Conservation (phyloP, 2,329 filamentous ascomycete genomes). For the Fusarium nanum region DNA sequence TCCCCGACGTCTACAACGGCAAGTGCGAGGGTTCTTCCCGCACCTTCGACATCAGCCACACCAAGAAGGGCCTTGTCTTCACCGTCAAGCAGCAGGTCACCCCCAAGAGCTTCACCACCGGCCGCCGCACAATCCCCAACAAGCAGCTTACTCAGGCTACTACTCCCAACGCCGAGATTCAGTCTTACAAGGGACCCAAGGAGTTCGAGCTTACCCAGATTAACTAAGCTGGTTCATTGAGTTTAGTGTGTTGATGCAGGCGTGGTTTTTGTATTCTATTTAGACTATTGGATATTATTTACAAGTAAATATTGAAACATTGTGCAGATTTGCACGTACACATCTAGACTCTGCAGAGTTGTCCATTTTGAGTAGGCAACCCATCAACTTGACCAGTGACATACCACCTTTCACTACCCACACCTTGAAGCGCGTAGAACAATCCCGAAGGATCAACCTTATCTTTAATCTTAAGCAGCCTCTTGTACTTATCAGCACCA, state of each 20-base stretch:
- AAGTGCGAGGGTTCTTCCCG: slow-evolving; percentile 47
- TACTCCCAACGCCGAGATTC: slow-evolving; percentile 40
- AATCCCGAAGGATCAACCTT: slow-evolving; percentile 34
- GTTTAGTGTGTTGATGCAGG: neutral
- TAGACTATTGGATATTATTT: neutral
- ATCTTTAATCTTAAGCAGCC: slow-evolving; percentile 36
- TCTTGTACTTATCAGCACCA: slow-evolving; percentile 35
- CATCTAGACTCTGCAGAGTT: slow-evolving; percentile 24
- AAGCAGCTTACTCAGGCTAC: slow-evolving; percentile 6
- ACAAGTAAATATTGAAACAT: neutral
- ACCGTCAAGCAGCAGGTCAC: slow-evolving; percentile 46
- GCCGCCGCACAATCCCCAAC: slow-evolving; percentile 45
- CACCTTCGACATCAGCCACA: slow-evolving; percentile 44
- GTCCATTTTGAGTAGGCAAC: slow-evolving; percentile 42
- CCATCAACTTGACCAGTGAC: slow-evolving; percentile 34
- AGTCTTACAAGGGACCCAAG: slow-evolving; percentile 48
- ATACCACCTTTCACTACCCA: slow-evolving; percentile 41
- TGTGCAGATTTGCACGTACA: neutral
- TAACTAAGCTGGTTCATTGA: rapidly evolving
- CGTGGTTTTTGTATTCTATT: neutral
- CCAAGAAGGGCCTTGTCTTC: slow-evolving; percentile 43
- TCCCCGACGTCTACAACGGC: slow-evolving; percentile 49
- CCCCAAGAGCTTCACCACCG: slow-evolving; percentile 42
- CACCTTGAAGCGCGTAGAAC: slow-evolving; percentile 37
- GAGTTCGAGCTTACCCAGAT: slow-evolving; percentile 7